These are phyloP conservation scores for Limtongia smithiae DNA, from an alignment of 805 yeast genomes.

Conservation along the genomic window DNA sequence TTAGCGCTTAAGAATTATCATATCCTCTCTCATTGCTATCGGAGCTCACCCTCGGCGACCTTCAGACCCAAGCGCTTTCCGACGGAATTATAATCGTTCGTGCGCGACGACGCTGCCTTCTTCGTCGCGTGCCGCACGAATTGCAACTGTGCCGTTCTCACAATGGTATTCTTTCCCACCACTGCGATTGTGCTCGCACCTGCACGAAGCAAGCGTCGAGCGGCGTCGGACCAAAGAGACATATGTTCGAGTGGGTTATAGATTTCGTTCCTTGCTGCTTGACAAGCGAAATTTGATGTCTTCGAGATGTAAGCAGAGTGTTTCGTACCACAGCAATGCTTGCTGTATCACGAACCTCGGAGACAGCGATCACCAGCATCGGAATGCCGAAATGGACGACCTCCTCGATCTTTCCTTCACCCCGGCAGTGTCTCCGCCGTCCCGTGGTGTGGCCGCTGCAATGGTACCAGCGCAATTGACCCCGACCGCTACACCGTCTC, in stretches of 20 bases:
- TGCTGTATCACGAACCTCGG: neutral
- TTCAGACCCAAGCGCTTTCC: conserved; percentile 94
- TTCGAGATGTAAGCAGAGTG: too few relatives aligned
- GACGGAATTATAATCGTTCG: conserved; percentile 88
- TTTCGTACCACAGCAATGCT: too few relatives aligned
- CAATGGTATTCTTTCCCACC: too few relatives aligned
- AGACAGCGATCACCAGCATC: neutral
- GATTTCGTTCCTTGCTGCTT: too few relatives aligned
- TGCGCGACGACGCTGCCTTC: conserved; percentile 91
- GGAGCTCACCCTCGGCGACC: conserved; percentile 65
- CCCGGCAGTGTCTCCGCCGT: neutral
- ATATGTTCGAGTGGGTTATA: too few relatives aligned
- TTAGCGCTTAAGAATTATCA: conserved; percentile 22
- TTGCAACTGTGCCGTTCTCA: conserved; percentile 20
- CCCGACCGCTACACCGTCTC: neutral
- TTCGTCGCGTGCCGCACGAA: conserved; percentile 84
- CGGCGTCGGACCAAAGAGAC: too few relatives aligned
- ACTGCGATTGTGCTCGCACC: too few relatives aligned
- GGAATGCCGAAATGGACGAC: conserved; percentile 17
- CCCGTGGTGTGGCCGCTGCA: neutral
- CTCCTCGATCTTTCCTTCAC: conserved; percentile 24
- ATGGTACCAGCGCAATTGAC: neutral
- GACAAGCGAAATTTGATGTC: too few relatives aligned
- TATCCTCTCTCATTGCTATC: neutral
- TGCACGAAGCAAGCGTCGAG: too few relatives aligned